Conservation (phyloP, 2,329 filamentous ascomycete genomes). For the Aspergillus sp. region DNA sequence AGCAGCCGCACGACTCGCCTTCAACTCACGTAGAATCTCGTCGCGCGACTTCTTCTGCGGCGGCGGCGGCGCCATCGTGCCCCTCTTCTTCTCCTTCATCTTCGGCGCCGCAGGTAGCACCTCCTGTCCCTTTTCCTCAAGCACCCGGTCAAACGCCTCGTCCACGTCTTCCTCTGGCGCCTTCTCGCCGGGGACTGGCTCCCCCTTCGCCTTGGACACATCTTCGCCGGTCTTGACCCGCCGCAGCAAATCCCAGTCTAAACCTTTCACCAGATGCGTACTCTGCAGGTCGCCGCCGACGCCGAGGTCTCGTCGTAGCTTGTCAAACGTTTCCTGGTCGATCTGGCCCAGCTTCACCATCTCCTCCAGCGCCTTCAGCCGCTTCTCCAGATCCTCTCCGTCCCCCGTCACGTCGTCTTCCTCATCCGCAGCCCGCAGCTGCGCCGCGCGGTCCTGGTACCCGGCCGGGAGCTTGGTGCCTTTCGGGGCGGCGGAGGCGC, state of each 20-base stretch:
- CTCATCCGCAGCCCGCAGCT: constrained; percentile 56
- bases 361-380: constrained; percentile 77
- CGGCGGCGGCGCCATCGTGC: constrained; percentile 42
- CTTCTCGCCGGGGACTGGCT: constrained; percentile 20
- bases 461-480: constrained; percentile 76
- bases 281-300: constrained; percentile 75
- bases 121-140: constrained; percentile 36
- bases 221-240: constrained; percentile 52
- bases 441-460: constrained; percentile 78
- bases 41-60: constrained; percentile 55
- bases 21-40: constrained; percentile 60
- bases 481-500: constrained; percentile 72
- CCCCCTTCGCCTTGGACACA: constrained; percentile 38
- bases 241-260: constrained; percentile 73
- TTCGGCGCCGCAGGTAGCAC: constrained; percentile 28
- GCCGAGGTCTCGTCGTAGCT: constrained; percentile 68
- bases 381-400: constrained; percentile 53
- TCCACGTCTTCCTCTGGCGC: constrained; percentile 56
- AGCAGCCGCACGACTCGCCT: constrained; percentile 47
- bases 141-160: constrained; percentile 53
- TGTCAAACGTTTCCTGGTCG: constrained; percentile 74
- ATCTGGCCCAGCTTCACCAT: constrained; percentile 81
- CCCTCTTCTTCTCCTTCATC: constrained; percentile 51
- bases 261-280: constrained; percentile 86
- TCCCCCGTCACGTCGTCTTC: constrained; percentile 26